Conservation (phyloP, 2,329 filamentous ascomycete species). For the Epichloe brachyelytri region DNA sequence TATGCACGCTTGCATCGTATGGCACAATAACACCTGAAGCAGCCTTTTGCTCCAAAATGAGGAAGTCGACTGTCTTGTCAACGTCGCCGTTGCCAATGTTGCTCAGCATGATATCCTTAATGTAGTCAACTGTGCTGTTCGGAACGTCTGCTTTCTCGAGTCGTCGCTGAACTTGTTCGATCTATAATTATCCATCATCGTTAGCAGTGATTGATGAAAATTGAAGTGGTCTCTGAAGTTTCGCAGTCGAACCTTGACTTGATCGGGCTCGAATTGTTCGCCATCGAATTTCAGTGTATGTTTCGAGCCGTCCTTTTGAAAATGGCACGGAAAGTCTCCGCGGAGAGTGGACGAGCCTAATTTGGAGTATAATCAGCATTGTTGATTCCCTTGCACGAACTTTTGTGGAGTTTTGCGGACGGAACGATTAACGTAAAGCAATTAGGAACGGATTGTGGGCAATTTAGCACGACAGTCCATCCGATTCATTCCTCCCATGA, state of each 20-base stretch:
- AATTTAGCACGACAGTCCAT: background rate
- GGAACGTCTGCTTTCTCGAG: slow-evolving; percentile 32
- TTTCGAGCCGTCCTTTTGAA: slow-evolving; percentile 50
- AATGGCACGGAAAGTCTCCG: slow-evolving; percentile 48
- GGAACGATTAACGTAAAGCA: background rate
- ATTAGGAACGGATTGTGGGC: background rate
- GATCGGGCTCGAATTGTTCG: slow-evolving; percentile 16
- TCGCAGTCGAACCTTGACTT: slow-evolving; percentile 16
- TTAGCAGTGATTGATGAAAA: background rate
- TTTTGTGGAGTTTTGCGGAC: background rate
- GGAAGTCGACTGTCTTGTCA: slow-evolving; percentile 62
- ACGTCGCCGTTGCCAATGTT: slow-evolving; percentile 55
- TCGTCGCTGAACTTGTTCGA: slow-evolving; percentile 27
- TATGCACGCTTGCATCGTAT: slow-evolving; percentile 57
- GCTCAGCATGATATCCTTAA: slow-evolving; percentile 43
- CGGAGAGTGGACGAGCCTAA: slow-evolving; percentile 38
- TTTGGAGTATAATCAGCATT: background rate
- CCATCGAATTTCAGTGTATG: slow-evolving; percentile 30
- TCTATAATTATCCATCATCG: slow-evolving; percentile 16
- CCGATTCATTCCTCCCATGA: background rate
- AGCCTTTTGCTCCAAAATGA: slow-evolving; percentile 68
- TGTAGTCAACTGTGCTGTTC: slow-evolving; percentile 41
- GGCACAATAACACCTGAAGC: slow-evolving; percentile 65
- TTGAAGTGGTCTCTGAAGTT: background rate
- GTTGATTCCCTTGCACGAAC: background rate